Evolutionary conservation across 805 yeast species (phyloP).

Genomic region (Yamadazyma sp.): DNA sequence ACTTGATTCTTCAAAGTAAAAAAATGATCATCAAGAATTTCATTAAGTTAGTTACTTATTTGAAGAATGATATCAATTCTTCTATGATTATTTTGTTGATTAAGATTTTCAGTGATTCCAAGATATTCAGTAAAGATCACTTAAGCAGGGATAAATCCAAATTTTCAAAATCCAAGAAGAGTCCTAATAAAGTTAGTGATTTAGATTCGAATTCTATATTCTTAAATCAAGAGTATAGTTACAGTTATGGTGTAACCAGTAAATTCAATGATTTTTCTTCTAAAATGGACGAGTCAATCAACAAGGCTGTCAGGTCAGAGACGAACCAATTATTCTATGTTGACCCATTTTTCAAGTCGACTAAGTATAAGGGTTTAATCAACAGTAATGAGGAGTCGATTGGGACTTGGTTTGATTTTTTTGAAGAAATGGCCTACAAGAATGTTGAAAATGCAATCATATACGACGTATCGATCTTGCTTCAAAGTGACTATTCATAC

Average conservation of each 20-base stretch:
- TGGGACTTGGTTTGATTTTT: conserved; percentile 29
- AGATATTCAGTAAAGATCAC: conserved; percentile 23
- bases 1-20: conserved; percentile 35
- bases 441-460: conserved; percentile 26
- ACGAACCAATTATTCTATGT: conserved; percentile 10
- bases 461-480: conserved; percentile 29
- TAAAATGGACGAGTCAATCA: conserved; percentile 23
- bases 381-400: conserved; percentile 8
- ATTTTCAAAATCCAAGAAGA: conserved; percentile 19
- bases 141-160: conserved; percentile 14
- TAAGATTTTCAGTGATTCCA: conserved; percentile 36
- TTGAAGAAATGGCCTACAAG: conserved; percentile 23
- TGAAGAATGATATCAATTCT: conserved; percentile 40
- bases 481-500: conserved; percentile 25
- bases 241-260: conserved; percentile 54
- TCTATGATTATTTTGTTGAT: conserved; percentile 38
- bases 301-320: background rate
- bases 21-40: conserved; percentile 36
- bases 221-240: conserved; percentile 47
- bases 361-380: conserved; percentile 21
- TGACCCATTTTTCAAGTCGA: conserved; percentile 18
- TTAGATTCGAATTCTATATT: conserved; percentile 21
- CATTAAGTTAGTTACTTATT: conserved; percentile 25
- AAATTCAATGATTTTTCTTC: conserved; percentile 29
- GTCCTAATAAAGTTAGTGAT: conserved; percentile 20